phyloP scores from a whole-genome alignment of 2,329 filamentous ascomycete genomes.

The Fusarium ramigenum region DNA sequence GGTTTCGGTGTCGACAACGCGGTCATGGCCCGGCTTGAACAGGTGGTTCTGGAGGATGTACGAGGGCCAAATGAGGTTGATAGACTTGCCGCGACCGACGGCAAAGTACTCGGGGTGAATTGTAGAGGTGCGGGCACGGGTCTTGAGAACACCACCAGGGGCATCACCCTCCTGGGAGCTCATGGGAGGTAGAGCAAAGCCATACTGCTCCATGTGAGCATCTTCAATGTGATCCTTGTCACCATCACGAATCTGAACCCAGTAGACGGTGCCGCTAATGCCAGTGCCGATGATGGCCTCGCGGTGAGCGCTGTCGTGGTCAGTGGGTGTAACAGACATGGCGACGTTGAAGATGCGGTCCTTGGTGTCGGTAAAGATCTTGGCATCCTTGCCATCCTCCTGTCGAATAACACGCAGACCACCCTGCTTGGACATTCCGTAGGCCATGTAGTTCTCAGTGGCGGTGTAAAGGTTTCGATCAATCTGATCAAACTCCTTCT shows the following conservation, averaged over 20 bases:
- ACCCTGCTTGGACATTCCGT: slow-evolving; percentile 91
- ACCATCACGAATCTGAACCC: slow-evolving; percentile 81
- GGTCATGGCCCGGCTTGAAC: slow-evolving; percentile 71
- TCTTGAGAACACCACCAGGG: slow-evolving; percentile 93
- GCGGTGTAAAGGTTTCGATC: slow-evolving; percentile 93
- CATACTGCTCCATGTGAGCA: slow-evolving; percentile 81
- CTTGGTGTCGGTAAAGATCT: slow-evolving; percentile 89
- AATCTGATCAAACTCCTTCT: slow-evolving; percentile 98
- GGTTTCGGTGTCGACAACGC: slow-evolving; percentile 84
- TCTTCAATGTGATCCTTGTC: slow-evolving; percentile 83
- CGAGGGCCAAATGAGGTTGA: slow-evolving; percentile 83
- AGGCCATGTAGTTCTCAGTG: slow-evolving; percentile 90
- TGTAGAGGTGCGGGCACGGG: slow-evolving; percentile 88
- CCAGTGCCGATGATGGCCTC: slow-evolving; percentile 93
- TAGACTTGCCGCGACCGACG: slow-evolving; percentile 93
- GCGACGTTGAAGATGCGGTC: slow-evolving; percentile 96
- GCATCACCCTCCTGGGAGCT: slow-evolving; percentile 88
- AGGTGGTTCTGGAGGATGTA: slow-evolving; percentile 70
- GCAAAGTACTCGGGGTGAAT: slow-evolving; percentile 94
- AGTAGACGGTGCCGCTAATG: slow-evolving; percentile 96
- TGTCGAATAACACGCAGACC: slow-evolving; percentile 94
- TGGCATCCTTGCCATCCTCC: slow-evolving; percentile 89
- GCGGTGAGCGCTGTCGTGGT: slow-evolving; percentile 65
- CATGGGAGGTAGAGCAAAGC: slow-evolving; percentile 89
- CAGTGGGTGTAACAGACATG: slow-evolving; percentile 74